Base-by-base conservation (phyloP, 2,329 filamentous ascomycete genomes). In the Clonostachys chloroleuca region DNA sequence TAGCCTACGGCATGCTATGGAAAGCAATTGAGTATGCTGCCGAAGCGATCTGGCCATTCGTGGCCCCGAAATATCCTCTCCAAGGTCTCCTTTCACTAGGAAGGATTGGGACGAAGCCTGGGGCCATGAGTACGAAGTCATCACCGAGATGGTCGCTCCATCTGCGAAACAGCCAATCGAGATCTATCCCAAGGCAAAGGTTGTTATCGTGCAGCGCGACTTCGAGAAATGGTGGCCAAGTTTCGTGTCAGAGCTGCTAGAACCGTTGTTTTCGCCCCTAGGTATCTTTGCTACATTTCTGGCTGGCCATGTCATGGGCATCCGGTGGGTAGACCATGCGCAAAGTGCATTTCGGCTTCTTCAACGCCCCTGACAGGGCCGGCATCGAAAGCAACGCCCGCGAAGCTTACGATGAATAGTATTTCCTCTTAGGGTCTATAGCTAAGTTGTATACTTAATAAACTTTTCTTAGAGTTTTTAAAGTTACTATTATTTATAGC, bases 151-250 rank as follows among this genome's bases (percentile, higher is more conserved):
- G 20, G 45, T 48, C 3, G 46, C 44, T 24, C 48, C 49, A 20
- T 56, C 54, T 37, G 51, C 46, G 2, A 17, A 51, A 24, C 45
- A 52, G 34, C 39, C 57, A 12, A 52, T 53, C 30, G 50, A 47
- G 10, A 44, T 44, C 2, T 56, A 56, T 16, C 53, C 54, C 4
- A 47, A 56, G 2, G 54, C 51, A 12, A 56, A 52, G 41, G 47
- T 53, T 43, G 44, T 56, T 14, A 45, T 57, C 30, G 53, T 49
- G 17, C 44, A 52, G 20, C 52, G 52, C 18, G 48, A 54, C 42
- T 52, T 54, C 41, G 53, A 52, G 16, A 35, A 34, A 18, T 53
- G 52, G 53, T 47, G 44, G 40, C 12, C 16, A 35, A 54, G 53
- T 43, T 50, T 53, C 45, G 42, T 51, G 2, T 52, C 63, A 6